These are phyloP conservation scores for Cucumis cinereus DNA, from an alignment of 306 rosid genomes.

Conservation along the genomic window DNA sequence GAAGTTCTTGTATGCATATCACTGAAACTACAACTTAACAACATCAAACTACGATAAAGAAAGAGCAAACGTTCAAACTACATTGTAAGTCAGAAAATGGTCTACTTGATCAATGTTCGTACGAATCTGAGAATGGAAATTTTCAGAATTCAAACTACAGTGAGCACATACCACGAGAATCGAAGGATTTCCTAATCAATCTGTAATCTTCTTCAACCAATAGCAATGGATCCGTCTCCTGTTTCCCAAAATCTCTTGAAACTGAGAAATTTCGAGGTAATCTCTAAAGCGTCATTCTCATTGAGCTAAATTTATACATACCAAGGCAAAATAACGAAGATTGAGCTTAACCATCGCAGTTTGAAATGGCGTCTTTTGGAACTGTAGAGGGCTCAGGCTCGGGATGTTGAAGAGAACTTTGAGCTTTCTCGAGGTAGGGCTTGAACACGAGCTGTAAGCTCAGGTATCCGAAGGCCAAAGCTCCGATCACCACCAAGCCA, in stretches of 20 bases:
- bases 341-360: constrained; percentile 16
- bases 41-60: no score
- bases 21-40: no score
- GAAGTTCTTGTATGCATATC: no score
- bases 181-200: no score
- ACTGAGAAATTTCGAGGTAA: neutral
- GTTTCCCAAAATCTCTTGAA: neutral
- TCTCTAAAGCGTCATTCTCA: neutral
- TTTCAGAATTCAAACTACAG: no score
- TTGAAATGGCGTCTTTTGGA: constrained; percentile 18
- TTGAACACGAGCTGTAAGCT: constrained; percentile 60
- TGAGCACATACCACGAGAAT: no score
- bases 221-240: neutral
- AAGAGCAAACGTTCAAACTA: no score
- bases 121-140: no score
- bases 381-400: constrained; percentile 22
- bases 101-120: no score
- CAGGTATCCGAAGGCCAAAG: constrained; percentile 72
- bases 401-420: constrained; percentile 20
- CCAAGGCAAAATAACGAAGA: neutral
- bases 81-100: no score
- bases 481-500: constrained; percentile 73
- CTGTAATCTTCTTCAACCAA: no score
- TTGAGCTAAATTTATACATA: neutral
- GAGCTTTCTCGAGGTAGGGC: constrained; percentile 69